These are phyloP conservation scores for Geotrichum klebahnii DNA, from an alignment of 1,139 yeast species.

Conservation along the genomic window DNA sequence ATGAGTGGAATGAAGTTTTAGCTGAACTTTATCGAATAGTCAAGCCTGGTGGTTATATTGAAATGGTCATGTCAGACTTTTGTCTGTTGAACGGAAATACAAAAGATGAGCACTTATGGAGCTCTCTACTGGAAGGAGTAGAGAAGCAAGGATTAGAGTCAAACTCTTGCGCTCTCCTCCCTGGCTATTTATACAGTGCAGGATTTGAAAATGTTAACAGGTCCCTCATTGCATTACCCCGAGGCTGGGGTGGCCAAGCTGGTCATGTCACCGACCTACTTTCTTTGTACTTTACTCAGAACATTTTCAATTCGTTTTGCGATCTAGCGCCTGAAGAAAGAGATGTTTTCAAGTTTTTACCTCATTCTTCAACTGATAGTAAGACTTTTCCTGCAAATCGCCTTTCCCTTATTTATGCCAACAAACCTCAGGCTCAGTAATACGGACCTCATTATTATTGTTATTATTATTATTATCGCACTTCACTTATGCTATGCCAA, in stretches of 20 bases:
- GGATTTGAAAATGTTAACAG: conserved; percentile 37
- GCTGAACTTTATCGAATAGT: conserved; percentile 41
- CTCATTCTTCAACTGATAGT: neutral
- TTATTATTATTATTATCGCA: neutral
- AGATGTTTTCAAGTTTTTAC: conserved; percentile 8
- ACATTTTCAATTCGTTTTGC: conserved; percentile 31
- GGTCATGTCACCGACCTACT: conserved; percentile 36
- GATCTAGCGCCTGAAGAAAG: conserved; percentile 30
- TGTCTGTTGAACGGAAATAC: conserved; percentile 29
- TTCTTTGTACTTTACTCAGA: conserved; percentile 32
- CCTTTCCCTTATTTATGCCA: conserved; percentile 3
- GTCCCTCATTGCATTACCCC: conserved; percentile 33
- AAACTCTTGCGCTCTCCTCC: conserved; percentile 32
- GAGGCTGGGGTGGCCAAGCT: conserved; percentile 39
- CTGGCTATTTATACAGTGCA: conserved; percentile 30
- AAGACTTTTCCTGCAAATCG: conserved; percentile 4
- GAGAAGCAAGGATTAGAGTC: conserved; percentile 35
- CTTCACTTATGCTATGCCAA: neutral
- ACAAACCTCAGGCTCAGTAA: neutral
- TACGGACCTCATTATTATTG: neutral
- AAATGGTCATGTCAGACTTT: conserved; percentile 37
- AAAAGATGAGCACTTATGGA: conserved; percentile 31
- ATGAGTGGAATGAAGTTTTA: conserved; percentile 40
- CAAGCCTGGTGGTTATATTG: conserved; percentile 43
- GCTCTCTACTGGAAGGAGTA: conserved; percentile 30